Evolutionary conservation across 352 stramenopile genomes (phyloP), one percentile per base, ranked within the genome.

Genomic region (Blastocystis sp.): DNA sequence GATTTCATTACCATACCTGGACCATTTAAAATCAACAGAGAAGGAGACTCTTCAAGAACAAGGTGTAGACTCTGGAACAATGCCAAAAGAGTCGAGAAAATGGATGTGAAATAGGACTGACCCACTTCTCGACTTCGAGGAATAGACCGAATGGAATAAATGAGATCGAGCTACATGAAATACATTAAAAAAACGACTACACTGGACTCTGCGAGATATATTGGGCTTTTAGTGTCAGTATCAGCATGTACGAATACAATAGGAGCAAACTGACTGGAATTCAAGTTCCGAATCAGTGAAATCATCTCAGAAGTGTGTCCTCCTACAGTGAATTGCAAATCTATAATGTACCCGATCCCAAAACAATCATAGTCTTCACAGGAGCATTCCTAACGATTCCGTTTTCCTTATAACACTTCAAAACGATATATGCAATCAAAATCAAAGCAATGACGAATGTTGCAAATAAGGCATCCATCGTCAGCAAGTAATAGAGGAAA

Each of bases 231-330:
- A 2, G 24, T 77, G n/a, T 87, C 77, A 11, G n/a, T 87, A 52
- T 92, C 90, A 0, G 94, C 94, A n/a, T 97, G 89, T 0, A 97
- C 92, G 88, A 96, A 97, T 0, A 92, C 91, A 37, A 97, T 90
- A 0, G 93, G 93, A 39, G 90, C 90, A 88, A 97, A 97, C 6
- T 92, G 57, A 0, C 92, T 88, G 19, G 90, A 88, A 89, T 94
- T 90, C 6, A 97, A 80, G n/a, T 90, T 88, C 89, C 93, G 93
- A 74, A 97, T 93, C 78, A 98, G 91, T 88, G 94, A 94, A 29
- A 97, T 90, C 92, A 97, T 95, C 92, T 98, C 94, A 29, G 94
- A 97, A 37, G 94, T 98, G 89, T 98, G 94, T 51, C 94, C 94
- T 29, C 91, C 91, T 39, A 77, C 43, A 4, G 14, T 24, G 39